Evolutionary conservation across 768 basidiomycete species (phyloP).

Genomic region (Rhodotorula toruloides): DNA sequence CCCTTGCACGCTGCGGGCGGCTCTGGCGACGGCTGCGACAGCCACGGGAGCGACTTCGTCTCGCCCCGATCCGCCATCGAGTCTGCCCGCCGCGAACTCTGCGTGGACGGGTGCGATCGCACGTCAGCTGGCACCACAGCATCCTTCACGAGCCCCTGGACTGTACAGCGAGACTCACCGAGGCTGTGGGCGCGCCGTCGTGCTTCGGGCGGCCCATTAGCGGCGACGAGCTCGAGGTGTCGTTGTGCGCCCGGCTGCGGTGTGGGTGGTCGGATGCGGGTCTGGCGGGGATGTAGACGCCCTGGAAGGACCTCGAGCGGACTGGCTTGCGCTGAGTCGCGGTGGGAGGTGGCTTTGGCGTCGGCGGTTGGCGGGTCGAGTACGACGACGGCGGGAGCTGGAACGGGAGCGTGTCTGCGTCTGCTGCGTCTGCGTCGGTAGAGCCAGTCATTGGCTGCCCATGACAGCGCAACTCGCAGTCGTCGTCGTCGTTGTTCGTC

Average conservation of each 20-base stretch:
- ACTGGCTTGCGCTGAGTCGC: not conserved
- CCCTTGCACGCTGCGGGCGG: not conserved
- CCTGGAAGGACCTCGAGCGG: not conserved
- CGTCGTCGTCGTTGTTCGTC: too few species aligned
- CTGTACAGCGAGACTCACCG: not conserved
- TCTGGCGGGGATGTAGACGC: not conserved
- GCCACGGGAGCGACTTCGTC: not conserved
- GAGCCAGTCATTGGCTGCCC: not conserved
- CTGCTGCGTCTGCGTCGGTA: not conserved
- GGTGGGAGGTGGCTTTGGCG: not conserved
- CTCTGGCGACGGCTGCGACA: not conserved
- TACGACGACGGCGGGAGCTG: conserved; percentile 4
- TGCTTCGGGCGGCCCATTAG: not conserved
- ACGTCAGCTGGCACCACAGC: not conserved
- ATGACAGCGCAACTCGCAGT: not conserved
- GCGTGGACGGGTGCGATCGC: not conserved
- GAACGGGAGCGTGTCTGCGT: not conserved
- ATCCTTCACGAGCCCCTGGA: not conserved
- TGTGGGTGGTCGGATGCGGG: not conserved
- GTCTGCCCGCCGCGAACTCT: not conserved
- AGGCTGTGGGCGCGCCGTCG: too few species aligned
- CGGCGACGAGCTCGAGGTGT: not conserved
- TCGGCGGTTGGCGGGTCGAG: not conserved
- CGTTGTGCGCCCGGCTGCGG: not conserved
- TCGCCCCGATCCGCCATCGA: not conserved